A percentile compares a stretch with the other conserved stretches of the same genome.
Conservation (phyloP, 2,329 filamentous ascomycete genomes). For the Aspergillus texensis region DNA sequence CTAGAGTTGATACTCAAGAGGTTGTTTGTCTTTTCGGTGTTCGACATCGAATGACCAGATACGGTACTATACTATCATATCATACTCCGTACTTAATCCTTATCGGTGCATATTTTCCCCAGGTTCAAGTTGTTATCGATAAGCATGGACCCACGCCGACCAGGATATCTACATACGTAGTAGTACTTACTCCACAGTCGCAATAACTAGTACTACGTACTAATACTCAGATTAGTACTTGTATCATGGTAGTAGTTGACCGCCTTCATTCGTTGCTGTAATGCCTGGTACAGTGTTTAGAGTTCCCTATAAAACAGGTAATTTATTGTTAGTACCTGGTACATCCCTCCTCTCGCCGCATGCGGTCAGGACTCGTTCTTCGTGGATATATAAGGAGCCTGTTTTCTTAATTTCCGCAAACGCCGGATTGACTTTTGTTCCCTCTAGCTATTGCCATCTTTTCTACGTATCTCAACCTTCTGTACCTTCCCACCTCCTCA, state of each 20-base stretch:
- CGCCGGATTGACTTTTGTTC: slow-evolving; percentile 18
- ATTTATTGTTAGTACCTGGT: neutral
- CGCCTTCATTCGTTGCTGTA: slow-evolving; percentile 1
- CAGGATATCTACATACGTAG: too few species aligned
- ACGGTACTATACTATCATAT: too few species aligned
- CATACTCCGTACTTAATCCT: too few species aligned
- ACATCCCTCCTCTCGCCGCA: slow-evolving; percentile 27
- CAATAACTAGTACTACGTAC: too few species aligned
- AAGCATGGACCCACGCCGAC: slow-evolving; percentile 11
- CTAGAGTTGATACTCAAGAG: too few species aligned
- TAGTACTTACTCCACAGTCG: too few species aligned
- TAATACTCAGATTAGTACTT: neutral
- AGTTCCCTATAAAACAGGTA: slow-evolving; percentile 10
- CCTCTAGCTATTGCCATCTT: neutral
- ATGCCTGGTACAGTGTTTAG: slow-evolving; percentile 1
- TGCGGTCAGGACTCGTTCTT: slow-evolving; percentile 28
- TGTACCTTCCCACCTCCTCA: neutral
- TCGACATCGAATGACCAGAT: too few species aligned
- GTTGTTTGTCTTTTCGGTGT: too few species aligned
- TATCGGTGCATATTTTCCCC: too few species aligned
- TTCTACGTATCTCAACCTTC: neutral
- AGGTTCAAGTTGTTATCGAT: slow-evolving; percentile 30
- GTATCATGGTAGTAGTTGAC: neutral
- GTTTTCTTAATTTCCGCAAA: slow-evolving; percentile 13
- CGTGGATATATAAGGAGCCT: neutral